A percentile compares a stretch with the other conserved stretches of the same genome.
These are phyloP conservation scores for Chytridiales sp. DNA, from an alignment of 371 early-diverging fungal genomes.

Conservation along the genomic window DNA sequence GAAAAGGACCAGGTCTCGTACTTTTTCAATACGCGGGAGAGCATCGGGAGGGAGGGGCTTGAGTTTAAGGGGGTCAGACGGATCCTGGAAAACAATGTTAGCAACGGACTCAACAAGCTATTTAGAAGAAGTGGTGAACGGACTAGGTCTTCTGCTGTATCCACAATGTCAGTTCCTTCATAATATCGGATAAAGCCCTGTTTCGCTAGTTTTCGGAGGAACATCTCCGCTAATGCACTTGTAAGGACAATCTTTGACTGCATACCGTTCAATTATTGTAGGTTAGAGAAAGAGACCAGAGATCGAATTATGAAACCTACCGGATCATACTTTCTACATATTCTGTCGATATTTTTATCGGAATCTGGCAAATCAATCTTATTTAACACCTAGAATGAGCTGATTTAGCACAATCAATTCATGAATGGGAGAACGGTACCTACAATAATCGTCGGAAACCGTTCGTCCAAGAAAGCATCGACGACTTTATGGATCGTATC, in stretches of 20 bases:
- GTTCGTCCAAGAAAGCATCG: constrained; percentile 65
- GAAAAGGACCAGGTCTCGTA: constrained; percentile 76
- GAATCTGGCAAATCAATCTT: constrained; percentile 81
- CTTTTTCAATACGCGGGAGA: constrained; percentile 64
- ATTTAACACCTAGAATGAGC: constrained; percentile 61
- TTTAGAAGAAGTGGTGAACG: neutral
- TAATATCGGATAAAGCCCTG: constrained; percentile 65
- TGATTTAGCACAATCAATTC: constrained; percentile 1
- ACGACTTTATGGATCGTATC: constrained; percentile 59
- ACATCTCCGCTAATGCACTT: constrained; percentile 75
- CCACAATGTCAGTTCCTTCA: constrained; percentile 68
- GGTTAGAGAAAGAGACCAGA: too few species aligned
- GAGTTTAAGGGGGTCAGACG: constrained; percentile 12
- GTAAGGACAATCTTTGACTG: constrained; percentile 62
- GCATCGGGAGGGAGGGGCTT: constrained; percentile 22
- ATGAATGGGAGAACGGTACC: constrained; percentile 1
- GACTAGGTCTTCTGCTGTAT: constrained; percentile 51
- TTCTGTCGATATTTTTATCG: constrained; percentile 74
- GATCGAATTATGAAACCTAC: constrained; percentile 12
- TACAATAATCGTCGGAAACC: constrained; percentile 77
- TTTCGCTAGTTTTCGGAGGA: constrained; percentile 67
- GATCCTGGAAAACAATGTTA: neutral
- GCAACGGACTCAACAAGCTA: neutral
- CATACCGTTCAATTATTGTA: neutral
- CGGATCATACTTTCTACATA: constrained; percentile 63